phyloP scores from a whole-genome alignment of 2,329 filamentous ascomycete species.

The Aspergillus nomiae region DNA sequence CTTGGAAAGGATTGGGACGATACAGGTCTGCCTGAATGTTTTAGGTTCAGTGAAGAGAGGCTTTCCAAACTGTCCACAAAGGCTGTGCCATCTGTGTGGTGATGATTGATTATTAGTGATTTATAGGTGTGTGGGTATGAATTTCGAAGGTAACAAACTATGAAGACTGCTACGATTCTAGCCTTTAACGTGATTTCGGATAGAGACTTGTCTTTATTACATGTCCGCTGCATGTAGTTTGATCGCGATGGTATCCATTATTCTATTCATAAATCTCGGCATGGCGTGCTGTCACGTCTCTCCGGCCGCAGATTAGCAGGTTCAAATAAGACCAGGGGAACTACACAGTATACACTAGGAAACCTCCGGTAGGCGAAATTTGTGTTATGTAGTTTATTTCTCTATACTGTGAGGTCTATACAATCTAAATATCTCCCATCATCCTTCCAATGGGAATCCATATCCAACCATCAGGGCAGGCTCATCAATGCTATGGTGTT shows the following conservation, averaged over 20 bases:
- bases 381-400: background rate
- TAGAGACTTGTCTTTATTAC: no score
- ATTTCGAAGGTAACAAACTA: no score
- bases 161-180: no score
- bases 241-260: no score
- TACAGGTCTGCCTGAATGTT: background rate
- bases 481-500: slow-evolving; percentile 42
- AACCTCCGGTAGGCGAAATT: background rate
- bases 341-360: background rate
- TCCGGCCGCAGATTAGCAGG: background rate
- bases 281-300: no score
- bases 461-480: slow-evolving; percentile 47
- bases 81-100: background rate
- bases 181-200: no score
- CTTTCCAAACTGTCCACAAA: background rate
- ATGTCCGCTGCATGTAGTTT: no score
- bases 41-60: background rate
- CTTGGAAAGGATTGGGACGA: background rate
- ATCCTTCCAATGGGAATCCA: slow-evolving; percentile 34
- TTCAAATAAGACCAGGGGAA: background rate
- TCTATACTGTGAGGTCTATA: background rate
- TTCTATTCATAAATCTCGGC: no score
- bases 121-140: background rate
- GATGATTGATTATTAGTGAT: background rate
- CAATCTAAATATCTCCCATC: background rate